Percentiles rank a stretch among this genome's conserved stretches.
Evolutionary conservation across 768 basidiomycete species (phyloP).

Genomic region (Goffeauzyma gilvescens): DNA sequence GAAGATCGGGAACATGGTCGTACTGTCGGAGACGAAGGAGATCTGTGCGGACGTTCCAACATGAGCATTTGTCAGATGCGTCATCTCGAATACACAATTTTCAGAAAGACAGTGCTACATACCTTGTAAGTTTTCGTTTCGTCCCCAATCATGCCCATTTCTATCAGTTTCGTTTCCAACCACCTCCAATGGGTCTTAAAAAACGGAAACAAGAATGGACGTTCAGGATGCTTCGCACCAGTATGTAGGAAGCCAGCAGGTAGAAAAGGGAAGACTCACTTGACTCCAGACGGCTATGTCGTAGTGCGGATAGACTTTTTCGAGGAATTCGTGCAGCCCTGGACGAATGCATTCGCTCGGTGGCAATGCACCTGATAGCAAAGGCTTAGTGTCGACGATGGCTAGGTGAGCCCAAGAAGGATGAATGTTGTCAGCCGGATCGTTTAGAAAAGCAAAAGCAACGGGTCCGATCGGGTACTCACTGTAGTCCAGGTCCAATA

Average conservation of each 20-base stretch:
- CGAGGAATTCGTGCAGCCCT: slow-evolving; percentile 62
- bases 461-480: slow-evolving; percentile 15
- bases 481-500: slow-evolving; percentile 82
- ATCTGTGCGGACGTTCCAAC: slow-evolving; percentile 14
- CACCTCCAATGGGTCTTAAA: slow-evolving; percentile 67
- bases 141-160: slow-evolving; percentile 59
- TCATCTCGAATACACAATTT: too few relatives aligned
- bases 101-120: slow-evolving; percentile 4
- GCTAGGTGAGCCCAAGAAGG: slow-evolving; percentile 35
- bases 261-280: neutral
- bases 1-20: slow-evolving; percentile 69
- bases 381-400: slow-evolving; percentile 64
- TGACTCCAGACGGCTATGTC: slow-evolving; percentile 73
- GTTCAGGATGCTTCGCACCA: too few relatives aligned
- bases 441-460: neutral
- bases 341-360: slow-evolving; percentile 67
- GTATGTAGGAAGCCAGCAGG: neutral
- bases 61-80: slow-evolving; percentile 47
- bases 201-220: neutral
- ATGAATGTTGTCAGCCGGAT: neutral
- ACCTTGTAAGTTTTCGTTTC: slow-evolving; percentile 52
- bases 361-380: slow-evolving; percentile 62
- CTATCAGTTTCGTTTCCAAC: slow-evolving; percentile 71
- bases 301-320: slow-evolving; percentile 59
- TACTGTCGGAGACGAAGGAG: slow-evolving; percentile 56